A percentile compares a stretch with the other conserved stretches of the same genome.
These are phyloP conservation scores for Emergomyces pasteurianus DNA, from an alignment of 2,329 filamentous ascomycete species.

Conservation along the genomic window DNA sequence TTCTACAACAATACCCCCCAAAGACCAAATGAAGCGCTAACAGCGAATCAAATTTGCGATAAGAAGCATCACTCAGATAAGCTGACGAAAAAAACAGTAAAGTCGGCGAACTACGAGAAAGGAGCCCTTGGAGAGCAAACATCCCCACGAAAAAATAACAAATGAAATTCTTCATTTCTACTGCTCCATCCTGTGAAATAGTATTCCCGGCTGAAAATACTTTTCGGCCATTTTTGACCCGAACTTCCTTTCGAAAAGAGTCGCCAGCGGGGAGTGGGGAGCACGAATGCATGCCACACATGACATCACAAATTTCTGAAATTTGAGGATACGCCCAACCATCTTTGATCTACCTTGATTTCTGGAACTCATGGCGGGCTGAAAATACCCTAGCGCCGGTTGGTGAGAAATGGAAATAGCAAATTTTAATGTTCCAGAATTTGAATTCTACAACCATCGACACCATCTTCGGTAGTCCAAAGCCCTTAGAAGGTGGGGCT, in stretches of 20 bases:
- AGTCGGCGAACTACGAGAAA: background rate
- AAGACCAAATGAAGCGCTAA: background rate
- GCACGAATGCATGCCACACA: background rate
- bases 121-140: background rate
- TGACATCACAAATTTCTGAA: constrained; percentile 1
- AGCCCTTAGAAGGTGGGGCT: background rate
- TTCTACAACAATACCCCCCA: background rate
- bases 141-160: background rate
- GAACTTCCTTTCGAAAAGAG: background rate
- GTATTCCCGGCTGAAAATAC: background rate
- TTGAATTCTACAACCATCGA: background rate
- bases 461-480: background rate
- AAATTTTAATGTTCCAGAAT: background rate
- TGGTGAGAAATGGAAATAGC: background rate
- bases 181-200: background rate
- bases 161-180: background rate
- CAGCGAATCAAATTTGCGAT: background rate
- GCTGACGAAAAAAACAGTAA: background rate
- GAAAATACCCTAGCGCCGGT: background rate
- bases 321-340: constrained; percentile 1
- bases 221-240: background rate
- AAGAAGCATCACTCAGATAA: background rate
- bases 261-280: background rate
- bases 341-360: background rate
- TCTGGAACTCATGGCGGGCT: background rate